Base-by-base conservation (phyloP, 2,329 filamentous ascomycete genomes). In the Parafenestella ontariensis region DNA sequence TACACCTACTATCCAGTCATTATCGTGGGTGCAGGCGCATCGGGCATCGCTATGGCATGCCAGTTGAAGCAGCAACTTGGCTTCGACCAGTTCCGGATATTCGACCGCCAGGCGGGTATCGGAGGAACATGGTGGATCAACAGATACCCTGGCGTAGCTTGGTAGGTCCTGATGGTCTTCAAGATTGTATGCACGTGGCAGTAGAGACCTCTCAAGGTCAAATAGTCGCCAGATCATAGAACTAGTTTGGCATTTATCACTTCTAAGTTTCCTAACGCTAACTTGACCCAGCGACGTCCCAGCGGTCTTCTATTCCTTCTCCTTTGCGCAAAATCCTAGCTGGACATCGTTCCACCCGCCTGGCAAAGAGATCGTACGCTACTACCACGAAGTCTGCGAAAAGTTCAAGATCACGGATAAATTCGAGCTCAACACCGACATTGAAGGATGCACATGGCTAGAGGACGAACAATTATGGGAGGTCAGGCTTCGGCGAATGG, bases 81-180 rank as follows among this genome's bases (percentile, higher is more conserved):
- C 26, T 85, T 85, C 49, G 81, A 82, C 56, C 84, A 87, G 55
- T 81, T 89, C 61, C 77, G 78, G 24, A 80, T 89, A 65, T 88
- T 88, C 54, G 87, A 89, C 21, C 78, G 83, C 11, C 77, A 85
- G 56, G 73, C 77, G 3, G 80, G 81, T 3, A 77, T 88, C 39
- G 87, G 87, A 28, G 87, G 87, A 7, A 88, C 86, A 1, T 89
- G 87, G 87, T 81, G 80, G 71, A 81, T 81, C 40, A 89, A 88
- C 67, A 77, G 79, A 28, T 89, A 89, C 69, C 86, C 74, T 17
- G 75, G 76, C 36, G 72, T 76, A 72, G 63, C 66, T 42, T 71
- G 65, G 68, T 72, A 59, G 46, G 64, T 66, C 23, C 17, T 49
- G 10, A 42, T n/a, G 2, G 28, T 23, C 13, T 31, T 26, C 29